Conservation (phyloP, 805 yeast genomes). For the Ogataea nitratoaversa region DNA sequence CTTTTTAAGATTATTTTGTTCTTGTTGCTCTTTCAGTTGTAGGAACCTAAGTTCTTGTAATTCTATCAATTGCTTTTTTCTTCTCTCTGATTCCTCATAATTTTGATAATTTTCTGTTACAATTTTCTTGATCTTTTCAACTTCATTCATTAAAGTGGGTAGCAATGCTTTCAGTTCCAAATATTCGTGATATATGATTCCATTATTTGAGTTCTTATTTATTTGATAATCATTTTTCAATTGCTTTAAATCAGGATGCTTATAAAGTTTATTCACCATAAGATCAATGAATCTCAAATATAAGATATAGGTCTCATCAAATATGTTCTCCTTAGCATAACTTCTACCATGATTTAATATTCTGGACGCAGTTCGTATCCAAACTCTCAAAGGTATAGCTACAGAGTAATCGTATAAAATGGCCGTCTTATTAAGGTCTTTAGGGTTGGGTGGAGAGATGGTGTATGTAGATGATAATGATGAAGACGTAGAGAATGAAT, state of each 20-base stretch:
- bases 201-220: constrained; percentile 17
- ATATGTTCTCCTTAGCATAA: constrained; percentile 39
- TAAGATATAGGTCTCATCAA: constrained; percentile 49
- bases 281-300: constrained; percentile 59
- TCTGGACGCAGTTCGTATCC: constrained; percentile 51
- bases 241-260: constrained; percentile 40
- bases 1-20: constrained; percentile 9
- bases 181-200: constrained; percentile 26
- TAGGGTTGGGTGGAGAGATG: constrained; percentile 25
- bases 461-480: constrained; percentile 12
- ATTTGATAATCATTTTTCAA: constrained; percentile 19
- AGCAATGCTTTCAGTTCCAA: constrained; percentile 17
- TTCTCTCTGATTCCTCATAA: constrained; percentile 19
- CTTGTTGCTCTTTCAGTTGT: constrained; percentile 18
- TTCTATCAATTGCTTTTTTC: constrained; percentile 17
- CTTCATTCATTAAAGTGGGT: constrained; percentile 27
- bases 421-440: constrained; percentile 44
- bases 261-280: constrained; percentile 41
- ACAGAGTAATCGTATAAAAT: constrained; percentile 50
- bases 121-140: constrained; percentile 26
- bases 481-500: constrained; percentile 16
- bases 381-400: constrained; percentile 45
- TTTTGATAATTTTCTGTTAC: constrained; percentile 23
- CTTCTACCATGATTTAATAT: constrained; percentile 44
- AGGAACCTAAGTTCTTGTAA: constrained; percentile 18